Conservation (phyloP, 1,284 basidiomycete species). For the Leccinum subspadiceum region DNA sequence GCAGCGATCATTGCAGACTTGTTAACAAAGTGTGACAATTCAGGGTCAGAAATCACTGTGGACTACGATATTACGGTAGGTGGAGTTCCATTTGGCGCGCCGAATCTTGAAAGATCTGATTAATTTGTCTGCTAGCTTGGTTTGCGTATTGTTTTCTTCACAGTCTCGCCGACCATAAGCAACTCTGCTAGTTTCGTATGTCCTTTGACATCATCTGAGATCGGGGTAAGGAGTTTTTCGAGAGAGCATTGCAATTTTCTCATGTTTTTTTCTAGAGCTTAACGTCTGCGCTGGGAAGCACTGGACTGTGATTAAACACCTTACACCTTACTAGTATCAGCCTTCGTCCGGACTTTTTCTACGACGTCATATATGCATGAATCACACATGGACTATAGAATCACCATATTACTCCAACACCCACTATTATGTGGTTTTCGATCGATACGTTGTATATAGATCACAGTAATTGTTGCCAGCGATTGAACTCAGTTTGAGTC, state of each 20-base stretch:
- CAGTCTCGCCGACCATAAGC: slow-evolving; percentile 67
- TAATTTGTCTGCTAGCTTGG: slow-evolving; percentile 45
- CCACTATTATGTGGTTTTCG: neutral
- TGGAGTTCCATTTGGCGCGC: neutral
- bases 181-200: slow-evolving; percentile 69
- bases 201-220: slow-evolving; percentile 46
- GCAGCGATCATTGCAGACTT: slow-evolving; percentile 64
- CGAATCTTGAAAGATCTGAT: slow-evolving; percentile 10
- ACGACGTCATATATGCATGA: slow-evolving; percentile 8
- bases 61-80: slow-evolving; percentile 67
- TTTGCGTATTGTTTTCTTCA: slow-evolving; percentile 62
- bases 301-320: neutral
- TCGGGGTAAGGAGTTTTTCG: slow-evolving; percentile 16
- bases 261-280: slow-evolving; percentile 14
- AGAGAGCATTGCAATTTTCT: slow-evolving; percentile 3
- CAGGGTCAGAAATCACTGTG: slow-evolving; percentile 56
- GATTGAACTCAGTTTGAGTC: neutral
- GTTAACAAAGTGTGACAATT: slow-evolving; percentile 64
- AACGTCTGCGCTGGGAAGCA: slow-evolving; percentile 16
- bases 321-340: neutral
- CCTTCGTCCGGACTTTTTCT: slow-evolving; percentile 10
- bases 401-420: neutral
- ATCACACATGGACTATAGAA: slow-evolving; percentile 18
- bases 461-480: neutral
- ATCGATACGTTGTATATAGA: neutral